Evolutionary conservation across 495 filamentous ascomycete genomes (phyloP).

Genomic region (Xanthoparmelia taractica): DNA sequence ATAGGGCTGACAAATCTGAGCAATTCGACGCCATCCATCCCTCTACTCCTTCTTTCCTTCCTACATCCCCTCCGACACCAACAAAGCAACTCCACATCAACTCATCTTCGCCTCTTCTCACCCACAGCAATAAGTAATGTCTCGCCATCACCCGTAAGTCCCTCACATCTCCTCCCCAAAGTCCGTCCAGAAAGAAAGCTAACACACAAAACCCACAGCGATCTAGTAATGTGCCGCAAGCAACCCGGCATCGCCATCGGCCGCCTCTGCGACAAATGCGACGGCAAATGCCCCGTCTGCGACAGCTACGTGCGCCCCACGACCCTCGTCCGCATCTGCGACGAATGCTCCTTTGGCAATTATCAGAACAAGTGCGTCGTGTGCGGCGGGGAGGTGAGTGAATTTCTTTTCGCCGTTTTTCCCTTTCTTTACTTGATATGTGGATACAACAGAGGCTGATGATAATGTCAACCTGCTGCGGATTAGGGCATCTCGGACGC

Average conservation of each 20-base stretch:
- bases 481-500: constrained; percentile 81
- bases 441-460: background rate
- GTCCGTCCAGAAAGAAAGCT: background rate
- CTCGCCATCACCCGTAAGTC: constrained; percentile 71
- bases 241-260: constrained; percentile 97
- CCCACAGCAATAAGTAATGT: too few species aligned
- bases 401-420: too few species aligned
- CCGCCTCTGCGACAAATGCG: constrained; percentile 98
- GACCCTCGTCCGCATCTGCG: constrained; percentile 94
- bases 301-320: constrained; percentile 98
- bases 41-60: background rate
- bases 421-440: background rate
- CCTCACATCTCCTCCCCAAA: background rate
- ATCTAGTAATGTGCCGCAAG: constrained; percentile 99
- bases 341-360: constrained; percentile 98
- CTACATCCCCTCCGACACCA: background rate
- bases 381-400: constrained; percentile 79
- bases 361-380: constrained; percentile 99
- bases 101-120: background rate
- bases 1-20: constrained; percentile 20
- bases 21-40: background rate
- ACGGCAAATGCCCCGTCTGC: constrained; percentile 98
- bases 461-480: too few species aligned
- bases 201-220: constrained; percentile 44
- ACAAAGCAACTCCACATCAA: background rate